These are phyloP conservation scores for Niveomyces coronatus DNA, from an alignment of 2,329 filamentous ascomycete genomes.

Conservation along the genomic window DNA sequence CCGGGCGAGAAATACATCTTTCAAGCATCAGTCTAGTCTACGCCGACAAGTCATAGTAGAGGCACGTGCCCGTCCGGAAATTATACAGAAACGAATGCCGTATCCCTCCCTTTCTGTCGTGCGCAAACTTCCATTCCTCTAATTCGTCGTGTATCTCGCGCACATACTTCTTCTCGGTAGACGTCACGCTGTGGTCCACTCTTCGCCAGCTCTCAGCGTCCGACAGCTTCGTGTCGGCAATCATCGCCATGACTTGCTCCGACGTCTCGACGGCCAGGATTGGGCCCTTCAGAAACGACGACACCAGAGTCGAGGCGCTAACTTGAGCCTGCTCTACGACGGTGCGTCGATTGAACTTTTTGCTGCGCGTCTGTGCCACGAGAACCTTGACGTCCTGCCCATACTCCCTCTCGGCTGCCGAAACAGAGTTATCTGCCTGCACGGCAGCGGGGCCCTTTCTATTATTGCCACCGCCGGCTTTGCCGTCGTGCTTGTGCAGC, in stretches of 20 bases:
- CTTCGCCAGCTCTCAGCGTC: constrained; percentile 77
- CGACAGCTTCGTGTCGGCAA: constrained; percentile 63
- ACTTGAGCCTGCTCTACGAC: constrained; percentile 71
- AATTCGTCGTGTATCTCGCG: constrained; percentile 74
- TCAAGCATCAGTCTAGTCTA: neutral
- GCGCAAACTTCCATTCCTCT: constrained; percentile 48
- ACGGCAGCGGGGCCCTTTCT: constrained; percentile 15
- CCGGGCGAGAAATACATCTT: too few relatives aligned
- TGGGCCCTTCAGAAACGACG: constrained; percentile 64
- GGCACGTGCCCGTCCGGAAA: constrained; percentile 71
- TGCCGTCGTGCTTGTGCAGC: constrained; percentile 59
- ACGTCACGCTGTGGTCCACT: constrained; percentile 66
- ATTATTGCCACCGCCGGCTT: constrained; percentile 33
- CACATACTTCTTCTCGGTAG: constrained; percentile 72
- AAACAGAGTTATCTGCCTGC: constrained; percentile 18
- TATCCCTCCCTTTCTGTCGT: constrained; percentile 40
- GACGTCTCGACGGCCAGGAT: constrained; percentile 83
- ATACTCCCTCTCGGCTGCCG: constrained; percentile 23
- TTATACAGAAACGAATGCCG: constrained; percentile 85
- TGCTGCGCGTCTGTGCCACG: constrained; percentile 69
- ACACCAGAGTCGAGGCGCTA: constrained; percentile 50
- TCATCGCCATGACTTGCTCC: constrained; percentile 68
- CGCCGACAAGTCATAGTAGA: constrained; percentile 66
- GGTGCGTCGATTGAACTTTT: constrained; percentile 80
- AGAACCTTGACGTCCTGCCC: constrained; percentile 77